A percentile compares a stretch with the other conserved stretches of the same genome.
Conservation (phyloP, 306 rosid genomes). For the Dalbergia cochinchinensis region DNA sequence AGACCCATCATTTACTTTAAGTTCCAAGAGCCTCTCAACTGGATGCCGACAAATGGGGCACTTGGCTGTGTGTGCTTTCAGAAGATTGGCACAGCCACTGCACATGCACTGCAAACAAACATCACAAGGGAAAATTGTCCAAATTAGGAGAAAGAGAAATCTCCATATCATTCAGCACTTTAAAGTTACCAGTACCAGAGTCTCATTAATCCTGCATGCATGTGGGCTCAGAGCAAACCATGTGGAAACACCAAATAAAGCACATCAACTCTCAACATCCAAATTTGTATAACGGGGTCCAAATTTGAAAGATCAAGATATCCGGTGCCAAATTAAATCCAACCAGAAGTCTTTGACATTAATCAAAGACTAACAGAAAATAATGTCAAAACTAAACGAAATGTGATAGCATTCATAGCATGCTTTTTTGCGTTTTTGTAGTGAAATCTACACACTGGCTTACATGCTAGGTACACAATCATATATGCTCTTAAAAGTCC, state of each 20-base stretch:
- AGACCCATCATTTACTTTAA: slow-evolving; percentile 49
- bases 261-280: not conserved
- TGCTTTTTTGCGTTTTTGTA: not conserved
- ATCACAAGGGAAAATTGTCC: slow-evolving; percentile 22
- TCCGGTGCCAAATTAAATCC: too few relatives aligned
- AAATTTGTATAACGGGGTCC: not conserved
- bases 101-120: slow-evolving; percentile 60
- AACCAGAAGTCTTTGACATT: not conserved
- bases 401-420: not conserved
- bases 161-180: not conserved
- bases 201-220: not conserved
- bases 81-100: slow-evolving; percentile 61
- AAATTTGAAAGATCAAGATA: not conserved
- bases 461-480: too few relatives aligned
- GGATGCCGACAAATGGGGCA: slow-evolving; percentile 65
- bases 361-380: not conserved
- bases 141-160: not conserved
- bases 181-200: not conserved
- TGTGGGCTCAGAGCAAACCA: not conserved
- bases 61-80: slow-evolving; percentile 54
- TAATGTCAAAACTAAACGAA: not conserved
- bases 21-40: slow-evolving; percentile 56
- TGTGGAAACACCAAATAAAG: not conserved
- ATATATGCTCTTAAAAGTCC: too few relatives aligned
- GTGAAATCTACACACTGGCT: not conserved